Percentiles rank a stretch among this genome's conserved stretches.
These are phyloP conservation scores for Coniella vitis DNA, from an alignment of 2,329 filamentous ascomycete genomes.

Conservation along the genomic window DNA sequence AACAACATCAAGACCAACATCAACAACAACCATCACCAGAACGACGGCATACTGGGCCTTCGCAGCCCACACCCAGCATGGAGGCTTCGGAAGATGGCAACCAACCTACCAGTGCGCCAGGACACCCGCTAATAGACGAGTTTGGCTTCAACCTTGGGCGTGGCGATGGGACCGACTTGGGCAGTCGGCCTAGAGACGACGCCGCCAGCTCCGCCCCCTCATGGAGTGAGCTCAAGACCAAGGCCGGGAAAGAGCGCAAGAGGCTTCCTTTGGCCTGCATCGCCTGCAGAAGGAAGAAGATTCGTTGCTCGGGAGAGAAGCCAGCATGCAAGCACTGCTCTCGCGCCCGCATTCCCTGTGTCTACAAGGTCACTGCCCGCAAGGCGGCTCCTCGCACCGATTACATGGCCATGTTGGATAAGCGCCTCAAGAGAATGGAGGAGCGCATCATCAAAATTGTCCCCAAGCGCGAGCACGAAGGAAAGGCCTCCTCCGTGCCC, in stretches of 20 bases:
- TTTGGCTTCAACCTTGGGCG: conserved; percentile 45
- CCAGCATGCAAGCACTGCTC: conserved; percentile 95
- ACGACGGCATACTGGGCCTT: neutral
- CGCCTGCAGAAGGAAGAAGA: conserved; percentile 93
- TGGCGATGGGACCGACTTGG: conserved; percentile 47
- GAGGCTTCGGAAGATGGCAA: conserved; percentile 41
- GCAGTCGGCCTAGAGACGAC: conserved; percentile 48
- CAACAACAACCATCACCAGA: too few relatives aligned
- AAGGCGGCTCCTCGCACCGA: conserved; percentile 93
- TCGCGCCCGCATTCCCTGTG: conserved; percentile 85
- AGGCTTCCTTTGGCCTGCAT: conserved; percentile 89
- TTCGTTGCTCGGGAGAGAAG: conserved; percentile 94
- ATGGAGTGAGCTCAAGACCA: conserved; percentile 81
- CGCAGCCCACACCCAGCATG: conserved; percentile 20
- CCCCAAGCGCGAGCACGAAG: conserved; percentile 74
- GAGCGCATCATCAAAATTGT: conserved; percentile 94
- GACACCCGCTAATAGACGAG: conserved; percentile 45
- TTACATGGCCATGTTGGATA: conserved; percentile 99
- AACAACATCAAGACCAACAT: too few relatives aligned
- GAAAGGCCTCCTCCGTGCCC: conserved; percentile 56
- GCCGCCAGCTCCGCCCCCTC: conserved; percentile 54
- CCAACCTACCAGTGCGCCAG: conserved; percentile 36
- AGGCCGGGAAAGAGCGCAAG: conserved; percentile 93
- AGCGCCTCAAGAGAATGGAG: conserved; percentile 93
- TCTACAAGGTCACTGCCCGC: conserved; percentile 93